Evolutionary conservation across 2,329 filamentous ascomycete species (phyloP).

Genomic region (Fusarium concolor): DNA sequence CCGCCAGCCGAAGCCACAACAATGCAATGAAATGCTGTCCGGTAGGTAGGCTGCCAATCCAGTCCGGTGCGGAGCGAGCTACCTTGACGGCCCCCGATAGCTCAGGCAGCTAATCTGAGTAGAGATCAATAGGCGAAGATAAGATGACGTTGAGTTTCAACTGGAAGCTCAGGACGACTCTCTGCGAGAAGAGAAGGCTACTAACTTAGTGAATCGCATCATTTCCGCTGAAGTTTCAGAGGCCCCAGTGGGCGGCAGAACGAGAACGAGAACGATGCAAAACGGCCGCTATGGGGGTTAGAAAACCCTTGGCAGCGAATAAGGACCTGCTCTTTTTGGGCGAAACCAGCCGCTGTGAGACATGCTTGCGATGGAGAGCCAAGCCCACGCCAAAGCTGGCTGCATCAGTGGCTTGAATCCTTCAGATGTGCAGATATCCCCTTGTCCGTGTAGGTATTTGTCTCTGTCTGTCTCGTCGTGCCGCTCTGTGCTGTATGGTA

Average conservation of each 20-base stretch:
- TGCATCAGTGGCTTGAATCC: constrained; percentile 30
- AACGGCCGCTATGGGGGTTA: not conserved
- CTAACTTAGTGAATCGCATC: not conserved
- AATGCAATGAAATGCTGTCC: not conserved
- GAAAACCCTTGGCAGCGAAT: constrained; percentile 8
- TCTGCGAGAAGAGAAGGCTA: too few species aligned
- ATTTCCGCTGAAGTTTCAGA: not conserved
- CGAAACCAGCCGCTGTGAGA: constrained; percentile 17
- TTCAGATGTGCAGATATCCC: not conserved
- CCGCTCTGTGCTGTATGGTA: not conserved
- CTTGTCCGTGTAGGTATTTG: not conserved
- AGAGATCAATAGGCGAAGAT: not conserved
- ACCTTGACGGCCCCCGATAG: constrained; percentile 1
- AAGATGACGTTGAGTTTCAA: constrained; percentile 1
- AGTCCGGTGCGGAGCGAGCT: not conserved
- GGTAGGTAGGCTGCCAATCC: not conserved
- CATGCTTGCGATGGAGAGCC: constrained; percentile 1
- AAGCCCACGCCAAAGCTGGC: constrained; percentile 8
- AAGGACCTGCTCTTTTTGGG: constrained; percentile 6
- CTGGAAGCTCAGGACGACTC: not conserved
- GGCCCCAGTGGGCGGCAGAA: not conserved
- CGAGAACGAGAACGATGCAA: not conserved
- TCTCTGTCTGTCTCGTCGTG: not conserved
- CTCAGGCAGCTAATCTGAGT: constrained; percentile 4
- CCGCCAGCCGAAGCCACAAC: constrained; percentile 20